Percentiles rank a stretch among this genome's conserved stretches.
phyloP scores from a whole-genome alignment of 2,329 filamentous ascomycete species.

The Fusarium incarnatum region DNA sequence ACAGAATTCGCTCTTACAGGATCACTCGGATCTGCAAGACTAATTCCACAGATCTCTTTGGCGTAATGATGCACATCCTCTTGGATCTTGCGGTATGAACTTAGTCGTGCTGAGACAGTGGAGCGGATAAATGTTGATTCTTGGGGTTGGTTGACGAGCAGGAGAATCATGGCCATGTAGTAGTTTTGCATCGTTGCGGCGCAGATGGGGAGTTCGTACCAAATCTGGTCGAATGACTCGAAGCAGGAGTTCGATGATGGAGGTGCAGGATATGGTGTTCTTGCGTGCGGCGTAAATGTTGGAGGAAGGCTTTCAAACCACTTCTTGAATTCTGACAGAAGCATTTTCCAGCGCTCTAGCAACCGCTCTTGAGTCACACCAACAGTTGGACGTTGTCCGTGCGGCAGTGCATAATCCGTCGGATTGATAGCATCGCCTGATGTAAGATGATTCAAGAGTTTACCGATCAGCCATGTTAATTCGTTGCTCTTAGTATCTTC shows the following conservation, averaged over 20 bases:
- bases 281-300: constrained; percentile 31
- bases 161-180: constrained; percentile 71
- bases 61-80: constrained; percentile 30
- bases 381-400: constrained; percentile 24
- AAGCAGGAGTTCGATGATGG: background rate
- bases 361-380: constrained; percentile 41
- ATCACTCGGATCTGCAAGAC: constrained; percentile 34
- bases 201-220: constrained; percentile 73
- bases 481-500: constrained; percentile 74
- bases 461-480: constrained; percentile 73
- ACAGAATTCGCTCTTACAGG: constrained; percentile 38
- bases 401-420: constrained; percentile 44
- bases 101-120: constrained; percentile 38
- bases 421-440: constrained; percentile 62
- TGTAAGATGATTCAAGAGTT: constrained; percentile 73
- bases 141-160: constrained; percentile 63
- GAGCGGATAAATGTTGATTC: constrained; percentile 43
- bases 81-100: constrained; percentile 35
- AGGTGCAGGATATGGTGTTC: constrained; percentile 7
- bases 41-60: constrained; percentile 40
- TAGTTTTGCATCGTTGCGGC: constrained; percentile 74
- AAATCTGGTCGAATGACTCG: constrained; percentile 63
- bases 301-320: constrained; percentile 34
- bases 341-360: constrained; percentile 33
- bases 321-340: constrained; percentile 29